Conservation (phyloP, 371 early-diverging fungal species). For the Rhizopus arrhizus region DNA sequence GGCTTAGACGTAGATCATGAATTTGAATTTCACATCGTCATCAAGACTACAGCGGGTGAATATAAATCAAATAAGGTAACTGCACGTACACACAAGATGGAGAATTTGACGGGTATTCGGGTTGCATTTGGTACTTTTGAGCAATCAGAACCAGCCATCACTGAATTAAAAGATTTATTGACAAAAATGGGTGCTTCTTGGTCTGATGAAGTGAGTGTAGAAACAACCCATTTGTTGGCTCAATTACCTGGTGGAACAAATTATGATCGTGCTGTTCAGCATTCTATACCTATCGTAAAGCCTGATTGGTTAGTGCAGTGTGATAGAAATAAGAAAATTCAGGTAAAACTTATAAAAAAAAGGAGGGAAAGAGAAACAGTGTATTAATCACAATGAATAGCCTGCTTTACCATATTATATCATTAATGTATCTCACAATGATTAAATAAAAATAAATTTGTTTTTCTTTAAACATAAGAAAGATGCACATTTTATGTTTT, state of each 20-base stretch:
- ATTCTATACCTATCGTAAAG: conserved; percentile 90
- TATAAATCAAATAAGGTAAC: conserved; percentile 75
- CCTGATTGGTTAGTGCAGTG: conserved; percentile 93
- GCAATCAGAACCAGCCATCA: conserved; percentile 61
- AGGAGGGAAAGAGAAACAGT: not conserved
- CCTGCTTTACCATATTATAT: conserved; percentile 57
- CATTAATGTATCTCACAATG: conserved; percentile 41
- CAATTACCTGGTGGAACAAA: conserved; percentile 80
- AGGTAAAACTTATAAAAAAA: conserved; percentile 55
- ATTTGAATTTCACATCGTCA: conserved; percentile 83
- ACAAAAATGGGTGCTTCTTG: conserved; percentile 87
- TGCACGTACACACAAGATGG: conserved; percentile 87
- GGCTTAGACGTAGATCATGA: conserved; percentile 88
- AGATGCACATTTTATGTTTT: no score
- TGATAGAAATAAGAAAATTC: conserved; percentile 85
- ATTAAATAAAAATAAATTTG: conserved; percentile 9
- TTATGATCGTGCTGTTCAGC: conserved; percentile 84
- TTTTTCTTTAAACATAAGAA: no score
- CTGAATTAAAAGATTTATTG: conserved; percentile 75
- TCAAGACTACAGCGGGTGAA: conserved; percentile 88
- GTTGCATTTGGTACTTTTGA: conserved; percentile 90
- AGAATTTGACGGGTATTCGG: conserved; percentile 92
- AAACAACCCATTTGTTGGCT: conserved; percentile 91
- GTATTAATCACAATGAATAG: conserved; percentile 18
- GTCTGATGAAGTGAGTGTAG: conserved; percentile 82